Percentiles rank a stretch among this genome's conserved stretches.
Conservation (phyloP, 345 rosid genomes). For the Hibiscus tridactylites region DNA sequence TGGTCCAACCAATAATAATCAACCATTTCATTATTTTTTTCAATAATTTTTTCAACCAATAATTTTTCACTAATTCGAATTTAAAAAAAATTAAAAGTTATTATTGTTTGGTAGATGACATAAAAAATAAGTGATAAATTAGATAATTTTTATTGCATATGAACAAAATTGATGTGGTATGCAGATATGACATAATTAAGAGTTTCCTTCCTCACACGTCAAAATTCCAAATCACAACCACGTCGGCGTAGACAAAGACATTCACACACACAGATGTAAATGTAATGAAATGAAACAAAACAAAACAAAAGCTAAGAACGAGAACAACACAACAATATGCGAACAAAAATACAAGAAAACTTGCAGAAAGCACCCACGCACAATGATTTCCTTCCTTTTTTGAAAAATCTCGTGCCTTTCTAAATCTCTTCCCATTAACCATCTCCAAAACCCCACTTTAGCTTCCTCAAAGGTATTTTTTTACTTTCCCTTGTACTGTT, state of each 20-base stretch:
- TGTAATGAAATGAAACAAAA: neutral
- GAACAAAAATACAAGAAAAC: neutral
- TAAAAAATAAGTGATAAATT: too few relatives aligned
- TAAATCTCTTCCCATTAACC: neutral
- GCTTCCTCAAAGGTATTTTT: conserved; percentile 3
- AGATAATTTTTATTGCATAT: too few relatives aligned
- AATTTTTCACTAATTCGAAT: too few relatives aligned
- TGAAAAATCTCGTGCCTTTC: neutral
- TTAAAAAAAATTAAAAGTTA: too few relatives aligned
- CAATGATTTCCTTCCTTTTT: neutral
- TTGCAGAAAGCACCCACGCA: too few relatives aligned
- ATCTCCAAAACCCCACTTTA: neutral
- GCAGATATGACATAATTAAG: too few relatives aligned
- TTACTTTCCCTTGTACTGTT: neutral
- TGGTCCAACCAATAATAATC: too few relatives aligned
- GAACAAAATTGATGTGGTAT: too few relatives aligned
- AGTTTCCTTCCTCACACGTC: too few relatives aligned
- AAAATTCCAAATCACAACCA: neutral
- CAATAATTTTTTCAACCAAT: too few relatives aligned
- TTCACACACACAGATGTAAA: neutral
- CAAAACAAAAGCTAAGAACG: neutral
- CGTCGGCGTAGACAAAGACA: neutral
- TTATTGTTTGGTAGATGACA: too few relatives aligned
- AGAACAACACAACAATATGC: neutral
- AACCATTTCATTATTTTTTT: too few relatives aligned